A percentile compares a stretch with the other conserved stretches of the same genome.
Conservation (phyloP, 2,329 filamentous ascomycete species). For the Penicillium sp. region DNA sequence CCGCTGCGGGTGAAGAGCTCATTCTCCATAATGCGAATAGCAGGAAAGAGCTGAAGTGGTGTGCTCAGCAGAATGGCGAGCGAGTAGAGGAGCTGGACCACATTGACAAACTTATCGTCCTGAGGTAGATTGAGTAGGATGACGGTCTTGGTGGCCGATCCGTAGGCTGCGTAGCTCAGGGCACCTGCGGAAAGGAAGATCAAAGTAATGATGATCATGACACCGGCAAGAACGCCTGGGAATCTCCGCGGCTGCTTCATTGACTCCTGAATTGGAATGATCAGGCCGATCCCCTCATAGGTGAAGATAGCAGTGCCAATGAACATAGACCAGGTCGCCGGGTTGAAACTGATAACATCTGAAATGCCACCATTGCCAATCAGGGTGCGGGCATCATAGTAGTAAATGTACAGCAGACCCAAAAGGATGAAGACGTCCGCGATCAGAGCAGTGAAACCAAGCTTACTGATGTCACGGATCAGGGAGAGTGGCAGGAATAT, state of each 20-base stretch:
- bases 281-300: slow-evolving; percentile 94
- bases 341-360: slow-evolving; percentile 88
- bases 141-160: slow-evolving; percentile 91
- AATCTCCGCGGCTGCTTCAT: slow-evolving; percentile 93
- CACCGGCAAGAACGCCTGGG: slow-evolving; percentile 76
- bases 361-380: slow-evolving; percentile 68
- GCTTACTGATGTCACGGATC: slow-evolving; percentile 93
- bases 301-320: slow-evolving; percentile 99
- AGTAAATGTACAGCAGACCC: slow-evolving; percentile 89
- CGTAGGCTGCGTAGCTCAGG: slow-evolving; percentile 92
- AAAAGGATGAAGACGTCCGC: slow-evolving; percentile 93
- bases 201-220: slow-evolving; percentile 93
- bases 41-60: slow-evolving; percentile 93
- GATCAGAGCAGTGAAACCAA: slow-evolving; percentile 89
- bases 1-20: slow-evolving; percentile 89
- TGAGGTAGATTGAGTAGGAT: slow-evolving; percentile 95
- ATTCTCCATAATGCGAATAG: slow-evolving; percentile 94
- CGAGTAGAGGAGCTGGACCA: slow-evolving; percentile 95
- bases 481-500: slow-evolving; percentile 93
- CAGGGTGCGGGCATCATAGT: slow-evolving; percentile 87
- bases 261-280: slow-evolving; percentile 96
- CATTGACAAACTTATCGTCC: slow-evolving; percentile 91
- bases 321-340: slow-evolving; percentile 90
- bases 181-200: slow-evolving; percentile 90
- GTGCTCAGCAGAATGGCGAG: slow-evolving; percentile 94